These are phyloP conservation scores for Babesia divergens DNA, from an alignment of 169 alveolate species.

Conservation along the genomic window DNA sequence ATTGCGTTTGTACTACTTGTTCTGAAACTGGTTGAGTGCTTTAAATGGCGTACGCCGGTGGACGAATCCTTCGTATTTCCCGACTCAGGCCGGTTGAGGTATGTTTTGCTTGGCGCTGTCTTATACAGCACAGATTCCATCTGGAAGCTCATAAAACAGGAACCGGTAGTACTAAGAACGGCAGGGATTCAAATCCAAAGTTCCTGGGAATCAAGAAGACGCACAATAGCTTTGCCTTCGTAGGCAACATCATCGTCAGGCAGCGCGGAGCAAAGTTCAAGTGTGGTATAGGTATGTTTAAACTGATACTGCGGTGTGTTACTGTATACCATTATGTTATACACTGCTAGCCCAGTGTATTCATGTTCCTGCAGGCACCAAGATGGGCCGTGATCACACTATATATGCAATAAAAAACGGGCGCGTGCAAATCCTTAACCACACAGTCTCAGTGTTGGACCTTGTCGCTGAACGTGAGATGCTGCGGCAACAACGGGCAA, in stretches of 20 bases:
- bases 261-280: conserved; percentile 85
- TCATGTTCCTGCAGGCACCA: conserved; percentile 23
- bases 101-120: background rate
- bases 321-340: background rate
- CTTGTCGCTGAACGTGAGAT: conserved; percentile 56
- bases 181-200: conserved; percentile 83
- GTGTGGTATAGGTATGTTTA: conserved; percentile 82
- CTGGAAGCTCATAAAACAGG: conserved; percentile 81
- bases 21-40: background rate
- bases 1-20: background rate
- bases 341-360: background rate
- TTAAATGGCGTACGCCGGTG: conserved; percentile 10
- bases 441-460: conserved; percentile 70
- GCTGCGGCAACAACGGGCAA: conserved; percentile 35
- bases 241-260: conserved; percentile 81
- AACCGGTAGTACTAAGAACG: conserved; percentile 84
- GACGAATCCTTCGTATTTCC: background rate
- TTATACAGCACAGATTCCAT: background rate
- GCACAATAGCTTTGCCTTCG: conserved; percentile 79
- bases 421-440: conserved; percentile 65
- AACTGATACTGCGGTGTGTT: too few species aligned
- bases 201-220: conserved; percentile 77
- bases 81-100: background rate
- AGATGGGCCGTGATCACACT: conserved; percentile 74
- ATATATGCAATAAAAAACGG: conserved; percentile 69